A percentile compares a stretch with the other conserved stretches of the same genome.
Evolutionary conservation across 2,329 filamentous ascomycete genomes (phyloP).

Genomic region (Fusarium nodosum): DNA sequence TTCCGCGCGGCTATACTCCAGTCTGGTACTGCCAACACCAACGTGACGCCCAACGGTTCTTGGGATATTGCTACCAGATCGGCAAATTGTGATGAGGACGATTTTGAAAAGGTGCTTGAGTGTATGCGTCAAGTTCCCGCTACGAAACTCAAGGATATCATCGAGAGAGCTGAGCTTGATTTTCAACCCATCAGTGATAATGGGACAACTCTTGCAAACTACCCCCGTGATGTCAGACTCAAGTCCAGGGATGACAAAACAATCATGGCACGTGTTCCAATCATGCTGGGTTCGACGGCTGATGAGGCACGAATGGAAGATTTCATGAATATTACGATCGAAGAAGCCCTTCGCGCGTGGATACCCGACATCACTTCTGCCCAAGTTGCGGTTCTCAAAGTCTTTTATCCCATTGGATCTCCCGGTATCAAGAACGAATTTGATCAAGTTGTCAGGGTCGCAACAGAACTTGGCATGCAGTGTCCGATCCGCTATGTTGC

Average conservation of each 20-base stretch:
- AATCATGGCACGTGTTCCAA: constrained; percentile 44
- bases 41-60: constrained; percentile 9
- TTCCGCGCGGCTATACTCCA: constrained; percentile 51
- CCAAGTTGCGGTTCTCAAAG: constrained; percentile 20
- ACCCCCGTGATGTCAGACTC: constrained; percentile 29
- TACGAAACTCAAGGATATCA: constrained; percentile 26
- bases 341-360: constrained; percentile 4
- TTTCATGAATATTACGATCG: constrained; percentile 4
- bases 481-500: constrained; percentile 47
- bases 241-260: constrained; percentile 11
- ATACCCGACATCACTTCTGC: neutral
- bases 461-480: constrained; percentile 43
- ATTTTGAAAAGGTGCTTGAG: constrained; percentile 13
- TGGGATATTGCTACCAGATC: constrained; percentile 36
- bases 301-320: constrained; percentile 41
- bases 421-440: constrained; percentile 37
- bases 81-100: constrained; percentile 23
- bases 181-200: constrained; percentile 45
- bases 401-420: constrained; percentile 35
- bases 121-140: constrained; percentile 48
- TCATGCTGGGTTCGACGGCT: constrained; percentile 44
- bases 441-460: constrained; percentile 34
- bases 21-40: constrained; percentile 39
- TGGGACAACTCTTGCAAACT: constrained; percentile 41
- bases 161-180: constrained; percentile 35